Evolutionary conservation across 176 grass and related monocot species (phyloP).

Genomic region (Themeda triandra): DNA sequence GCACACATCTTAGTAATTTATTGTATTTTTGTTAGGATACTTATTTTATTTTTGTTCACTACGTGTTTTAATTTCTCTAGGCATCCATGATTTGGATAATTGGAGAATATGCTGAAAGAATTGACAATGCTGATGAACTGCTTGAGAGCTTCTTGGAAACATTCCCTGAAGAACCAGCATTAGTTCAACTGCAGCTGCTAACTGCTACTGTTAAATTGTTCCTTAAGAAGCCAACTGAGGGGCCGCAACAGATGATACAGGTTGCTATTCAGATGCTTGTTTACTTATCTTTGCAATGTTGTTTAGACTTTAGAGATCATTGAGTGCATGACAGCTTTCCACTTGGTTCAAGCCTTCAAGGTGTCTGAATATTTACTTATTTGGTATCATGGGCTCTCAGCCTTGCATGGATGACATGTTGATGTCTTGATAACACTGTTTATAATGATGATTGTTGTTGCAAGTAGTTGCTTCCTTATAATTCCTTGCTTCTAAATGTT

Average conservation of each 20-base stretch:
- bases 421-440: not conserved
- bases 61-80: conserved; percentile 37
- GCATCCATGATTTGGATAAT: conserved; percentile 99
- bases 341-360: not conserved
- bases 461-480: not conserved
- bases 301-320: not conserved
- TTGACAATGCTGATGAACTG: conserved; percentile 99
- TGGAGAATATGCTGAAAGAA: conserved; percentile 99
- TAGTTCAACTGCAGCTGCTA: conserved; percentile 84
- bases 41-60: conserved; percentile 17
- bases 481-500: not conserved
- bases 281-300: conserved; percentile 10
- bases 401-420: not conserved
- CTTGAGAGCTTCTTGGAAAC: conserved; percentile 97
- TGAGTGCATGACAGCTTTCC: not conserved
- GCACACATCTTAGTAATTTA: not conserved
- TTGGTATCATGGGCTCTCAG: not conserved
- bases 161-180: conserved; percentile 86
- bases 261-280: conserved; percentile 29
- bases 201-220: conserved; percentile 91
- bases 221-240: conserved; percentile 96
- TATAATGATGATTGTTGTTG: conserved; percentile 1
- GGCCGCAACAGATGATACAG: conserved; percentile 99
- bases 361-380: conserved; percentile 5
- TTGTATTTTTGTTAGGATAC: not conserved